Percentiles rank a stretch among this genome's conserved stretches.
Conservation (phyloP, 208 protist genomes). For the Leptomonas seymouri region DNA sequence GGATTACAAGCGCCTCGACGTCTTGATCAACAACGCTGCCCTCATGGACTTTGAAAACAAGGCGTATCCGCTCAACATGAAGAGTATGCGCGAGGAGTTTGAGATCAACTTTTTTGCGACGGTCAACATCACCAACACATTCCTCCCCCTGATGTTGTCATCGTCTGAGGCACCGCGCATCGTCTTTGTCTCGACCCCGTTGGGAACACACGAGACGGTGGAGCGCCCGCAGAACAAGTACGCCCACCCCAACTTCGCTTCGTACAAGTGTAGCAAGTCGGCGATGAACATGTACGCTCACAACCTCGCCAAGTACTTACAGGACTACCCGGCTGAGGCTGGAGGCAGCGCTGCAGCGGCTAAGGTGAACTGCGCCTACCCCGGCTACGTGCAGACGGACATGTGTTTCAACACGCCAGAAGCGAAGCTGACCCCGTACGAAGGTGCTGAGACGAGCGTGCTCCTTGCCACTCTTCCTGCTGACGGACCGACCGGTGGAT, state of each 20-base stretch:
- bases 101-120: constrained; percentile 76
- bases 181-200: constrained; percentile 76
- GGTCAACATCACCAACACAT: constrained; percentile 72
- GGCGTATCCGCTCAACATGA: constrained; percentile 53
- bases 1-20: constrained; percentile 58
- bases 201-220: constrained; percentile 61
- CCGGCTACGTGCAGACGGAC: constrained; percentile 81
- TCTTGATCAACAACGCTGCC: constrained; percentile 84
- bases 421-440: constrained; percentile 52
- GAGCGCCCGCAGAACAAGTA: constrained; percentile 60
- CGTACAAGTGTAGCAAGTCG: constrained; percentile 76
- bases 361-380: constrained; percentile 79
- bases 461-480: constrained; percentile 73
- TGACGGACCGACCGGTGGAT: constrained; percentile 81
- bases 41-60: constrained; percentile 45
- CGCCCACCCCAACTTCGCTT: constrained; percentile 32
- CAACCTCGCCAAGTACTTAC: constrained; percentile 74
- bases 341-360: constrained; percentile 55
- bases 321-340: constrained; percentile 44
- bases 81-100: constrained; percentile 47
- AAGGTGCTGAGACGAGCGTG: constrained; percentile 80
- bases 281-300: constrained; percentile 86
- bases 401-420: constrained; percentile 65
- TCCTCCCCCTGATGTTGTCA: constrained; percentile 61
- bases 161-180: constrained; percentile 65